Conservation (phyloP, 75 land plant species). For the Cryptomeria japonica region DNA sequence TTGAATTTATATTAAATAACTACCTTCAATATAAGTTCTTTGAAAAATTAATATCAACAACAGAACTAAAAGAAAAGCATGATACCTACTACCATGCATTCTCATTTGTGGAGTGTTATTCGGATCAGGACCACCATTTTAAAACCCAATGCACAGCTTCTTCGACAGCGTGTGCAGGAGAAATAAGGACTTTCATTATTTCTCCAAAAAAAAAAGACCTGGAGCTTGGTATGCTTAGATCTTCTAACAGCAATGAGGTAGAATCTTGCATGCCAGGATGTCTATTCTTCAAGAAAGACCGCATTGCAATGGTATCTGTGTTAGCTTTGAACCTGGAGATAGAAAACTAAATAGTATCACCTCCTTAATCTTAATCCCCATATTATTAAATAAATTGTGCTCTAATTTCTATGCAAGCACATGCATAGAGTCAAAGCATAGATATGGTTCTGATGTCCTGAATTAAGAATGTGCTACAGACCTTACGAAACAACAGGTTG, state of each 20-base stretch:
- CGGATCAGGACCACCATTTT: slow-evolving; percentile 55
- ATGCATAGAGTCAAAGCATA: not conserved
- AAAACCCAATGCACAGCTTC: slow-evolving; percentile 72
- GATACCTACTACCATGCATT: slow-evolving; percentile 70
- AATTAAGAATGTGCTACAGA: slow-evolving; percentile 2
- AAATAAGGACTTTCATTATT: slow-evolving; percentile 61
- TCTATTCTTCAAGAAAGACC: slow-evolving; percentile 82
- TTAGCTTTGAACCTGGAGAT: slow-evolving; percentile 74
- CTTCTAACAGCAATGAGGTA: slow-evolving; percentile 64
- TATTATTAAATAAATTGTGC: not conserved
- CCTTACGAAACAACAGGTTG: slow-evolving; percentile 83
- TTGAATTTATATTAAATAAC: not conserved
- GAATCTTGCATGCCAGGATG: slow-evolving; percentile 61
- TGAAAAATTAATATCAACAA: not conserved
- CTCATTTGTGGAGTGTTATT: slow-evolving; percentile 83
- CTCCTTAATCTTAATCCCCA: not conserved
- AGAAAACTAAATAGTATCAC: not conserved
- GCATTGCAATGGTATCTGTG: slow-evolving; percentile 79
- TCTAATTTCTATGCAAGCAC: not conserved
- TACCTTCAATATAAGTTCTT: not conserved
- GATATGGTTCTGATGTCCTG: slow-evolving; percentile 2
- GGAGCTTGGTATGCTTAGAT: slow-evolving; percentile 37
- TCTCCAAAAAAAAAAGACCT: slow-evolving; percentile 88
- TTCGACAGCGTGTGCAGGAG: slow-evolving; percentile 57
- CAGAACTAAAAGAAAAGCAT: not conserved